Base-by-base conservation (phyloP, 306 rosid genomes). In the Luffa aegyptiaca region DNA sequence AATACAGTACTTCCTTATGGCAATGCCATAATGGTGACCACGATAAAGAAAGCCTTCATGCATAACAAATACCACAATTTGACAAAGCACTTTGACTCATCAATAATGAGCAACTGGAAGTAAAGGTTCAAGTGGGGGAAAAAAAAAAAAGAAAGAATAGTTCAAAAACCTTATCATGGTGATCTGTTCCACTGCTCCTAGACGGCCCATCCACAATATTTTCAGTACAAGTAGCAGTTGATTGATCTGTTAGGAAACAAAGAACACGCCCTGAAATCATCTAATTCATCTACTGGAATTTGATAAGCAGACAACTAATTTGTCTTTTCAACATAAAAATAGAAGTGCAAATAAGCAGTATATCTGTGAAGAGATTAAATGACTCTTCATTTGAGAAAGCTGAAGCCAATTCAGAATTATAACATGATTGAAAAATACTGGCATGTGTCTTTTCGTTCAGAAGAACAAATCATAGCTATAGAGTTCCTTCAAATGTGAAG, bases 161-260 rank as follows among this genome's bases (percentile, higher is more conserved):
- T 80, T 56, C 49, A 79, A 20, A 77, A 85, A 92, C 97, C 96
- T 88, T 88, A 18, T 72, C 71, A 55, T 75, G 82, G 63, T 81
- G 84, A 70, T 81, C 87, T 39, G 82, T 76, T 80, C 52, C 92
- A 82, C 75, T 51, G 21, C 83, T 76, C 74, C 69, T 58, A 46
- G 84, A 55, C 20, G 70, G 26, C 78, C 56, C 83, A 75, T 84
- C 82, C 13, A 1, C 81, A 62, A 66, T 79, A 78, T 80, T 81
- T 78, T 85, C 88, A 81, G 71, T 20, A 75, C 53, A 82, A 37
- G 83, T 58, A 55, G 82, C 52, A 66, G 59, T 83, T 75, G 86
- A 78, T 81, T 89, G 85, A 84, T 82, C 91, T 84, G 84, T 80
- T 63, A 48, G 5, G 41, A 53, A 77, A 76, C 12, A 59, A 79